Conservation (phyloP, 306 rosid genomes). For the Dalbergia cochinchinensis region DNA sequence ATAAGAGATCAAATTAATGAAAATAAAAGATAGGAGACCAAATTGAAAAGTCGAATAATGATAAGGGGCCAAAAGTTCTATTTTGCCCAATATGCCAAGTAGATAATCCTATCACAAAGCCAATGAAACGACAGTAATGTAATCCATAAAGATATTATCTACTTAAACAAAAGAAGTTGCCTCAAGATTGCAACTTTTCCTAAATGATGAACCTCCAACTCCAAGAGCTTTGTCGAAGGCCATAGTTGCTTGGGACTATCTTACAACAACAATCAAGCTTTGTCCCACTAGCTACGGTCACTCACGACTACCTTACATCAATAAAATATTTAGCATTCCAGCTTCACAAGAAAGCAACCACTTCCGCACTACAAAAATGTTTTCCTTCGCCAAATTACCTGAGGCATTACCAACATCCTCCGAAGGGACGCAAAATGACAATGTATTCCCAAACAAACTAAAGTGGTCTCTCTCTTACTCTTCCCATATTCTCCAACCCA, state of each 20-base stretch:
- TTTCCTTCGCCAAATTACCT: conserved; percentile 2
- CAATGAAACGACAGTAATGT: conserved; percentile 14
- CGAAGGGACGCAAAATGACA: conserved; percentile 27
- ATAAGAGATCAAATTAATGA: no score
- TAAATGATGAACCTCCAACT: conserved; percentile 11
- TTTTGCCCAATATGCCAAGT: not conserved
- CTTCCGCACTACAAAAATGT: conserved; percentile 14
- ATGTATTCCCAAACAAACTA: conserved; percentile 21
- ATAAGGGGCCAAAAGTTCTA: no score
- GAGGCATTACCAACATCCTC: conserved; percentile 38
- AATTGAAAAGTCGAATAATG: no score
- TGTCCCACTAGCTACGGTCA: no score
- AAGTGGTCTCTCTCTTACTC: conserved; percentile 21
- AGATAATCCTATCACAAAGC: conserved; percentile 36
- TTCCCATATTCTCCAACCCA: conserved; percentile 23
- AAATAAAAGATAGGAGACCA: no score
- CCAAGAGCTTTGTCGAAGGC: conserved; percentile 11
- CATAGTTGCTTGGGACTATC: not conserved
- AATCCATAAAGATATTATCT: conserved; percentile 12
- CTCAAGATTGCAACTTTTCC: conserved; percentile 28
- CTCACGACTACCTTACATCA: conserved; percentile 10
- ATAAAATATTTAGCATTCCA: not conserved
- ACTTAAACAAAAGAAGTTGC: conserved; percentile 23
- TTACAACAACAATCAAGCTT: no score
- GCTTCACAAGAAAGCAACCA: conserved; percentile 2